phyloP scores from a whole-genome alignment of 2,329 filamentous ascomycete genomes.

The Neodidymelliopsis sp. region DNA sequence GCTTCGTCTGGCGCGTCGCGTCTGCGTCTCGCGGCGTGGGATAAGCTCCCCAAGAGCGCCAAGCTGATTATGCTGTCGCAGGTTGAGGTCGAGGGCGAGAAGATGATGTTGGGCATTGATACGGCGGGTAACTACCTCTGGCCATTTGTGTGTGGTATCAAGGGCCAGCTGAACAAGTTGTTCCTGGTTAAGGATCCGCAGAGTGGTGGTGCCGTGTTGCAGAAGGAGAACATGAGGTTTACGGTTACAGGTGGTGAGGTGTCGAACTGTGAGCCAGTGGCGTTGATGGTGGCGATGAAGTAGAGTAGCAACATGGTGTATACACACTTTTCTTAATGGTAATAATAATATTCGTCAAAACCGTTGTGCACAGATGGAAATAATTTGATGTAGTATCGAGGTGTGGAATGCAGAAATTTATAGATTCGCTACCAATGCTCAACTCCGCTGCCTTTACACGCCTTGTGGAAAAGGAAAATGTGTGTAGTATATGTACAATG shows the following conservation, averaged over 20 bases:
- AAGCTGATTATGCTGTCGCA: constrained; percentile 15
- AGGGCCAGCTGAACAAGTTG: constrained; percentile 14
- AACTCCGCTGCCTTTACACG: constrained; percentile 1
- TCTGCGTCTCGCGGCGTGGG: constrained; percentile 9
- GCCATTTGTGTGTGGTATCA: constrained; percentile 17
- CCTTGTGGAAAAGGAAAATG: constrained; percentile 12
- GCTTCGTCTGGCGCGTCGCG: constrained; percentile 9
- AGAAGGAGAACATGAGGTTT: constrained; percentile 14
- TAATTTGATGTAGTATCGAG: too few relatives aligned
- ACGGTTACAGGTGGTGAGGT: constrained; percentile 15
- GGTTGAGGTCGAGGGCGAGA: constrained; percentile 10
- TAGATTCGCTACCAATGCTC: constrained; percentile 14
- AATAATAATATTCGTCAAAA: constrained; percentile 9
- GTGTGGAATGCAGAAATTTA: constrained; percentile 5
- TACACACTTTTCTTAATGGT: constrained; percentile 4
- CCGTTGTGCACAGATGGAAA: too few relatives aligned
- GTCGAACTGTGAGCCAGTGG: constrained; percentile 16
- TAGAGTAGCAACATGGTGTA: not conserved
- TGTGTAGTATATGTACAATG: constrained; percentile 23
- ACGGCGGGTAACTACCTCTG: constrained; percentile 11
- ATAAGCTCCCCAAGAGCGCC: constrained; percentile 14
- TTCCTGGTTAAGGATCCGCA: constrained; percentile 10
- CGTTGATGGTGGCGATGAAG: constrained; percentile 10
- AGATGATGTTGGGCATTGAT: constrained; percentile 17
- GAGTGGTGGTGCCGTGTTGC: not conserved